These are phyloP conservation scores for Paradendryphiella salina DNA, from an alignment of 2,329 filamentous ascomycete species.

Conservation along the genomic window DNA sequence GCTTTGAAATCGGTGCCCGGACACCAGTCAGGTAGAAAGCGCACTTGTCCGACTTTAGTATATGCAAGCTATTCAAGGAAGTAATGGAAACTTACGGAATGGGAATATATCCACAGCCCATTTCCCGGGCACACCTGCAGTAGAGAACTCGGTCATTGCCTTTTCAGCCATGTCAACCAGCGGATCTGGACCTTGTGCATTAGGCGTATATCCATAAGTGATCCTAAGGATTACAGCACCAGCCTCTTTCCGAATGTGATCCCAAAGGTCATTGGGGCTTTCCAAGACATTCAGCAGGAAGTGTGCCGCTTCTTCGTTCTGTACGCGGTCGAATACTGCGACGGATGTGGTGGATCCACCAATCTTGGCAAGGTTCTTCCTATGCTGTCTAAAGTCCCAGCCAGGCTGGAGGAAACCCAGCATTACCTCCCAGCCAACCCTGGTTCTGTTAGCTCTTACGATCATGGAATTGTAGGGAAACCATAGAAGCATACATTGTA, in stretches of 20 bases:
- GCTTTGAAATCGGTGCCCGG: slow-evolving; percentile 53
- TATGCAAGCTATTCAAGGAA: background rate
- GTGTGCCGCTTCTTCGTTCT: slow-evolving; percentile 36
- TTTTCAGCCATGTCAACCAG: slow-evolving; percentile 50
- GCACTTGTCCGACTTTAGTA: slow-evolving; percentile 25
- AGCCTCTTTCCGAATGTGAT: slow-evolving; percentile 36
- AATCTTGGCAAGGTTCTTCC: slow-evolving; percentile 36
- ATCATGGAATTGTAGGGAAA: background rate
- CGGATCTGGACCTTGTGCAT: slow-evolving; percentile 48
- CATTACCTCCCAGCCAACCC: slow-evolving; percentile 34
- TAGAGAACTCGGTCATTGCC: slow-evolving; percentile 49
- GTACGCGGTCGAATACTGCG: slow-evolving; percentile 31
- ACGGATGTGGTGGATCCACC: slow-evolving; percentile 27
- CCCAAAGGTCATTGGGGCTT: slow-evolving; percentile 26
- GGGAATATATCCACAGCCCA: slow-evolving; percentile 56
- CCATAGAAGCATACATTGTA: slow-evolving; percentile 25
- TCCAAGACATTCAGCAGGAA: slow-evolving; percentile 34
- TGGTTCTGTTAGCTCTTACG: slow-evolving; percentile 3
- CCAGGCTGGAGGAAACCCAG: slow-evolving; percentile 27
- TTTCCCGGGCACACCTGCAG: slow-evolving; percentile 48
- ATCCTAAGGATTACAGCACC: slow-evolving; percentile 36
- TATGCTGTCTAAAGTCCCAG: slow-evolving; percentile 29
- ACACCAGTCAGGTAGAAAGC: slow-evolving; percentile 52
- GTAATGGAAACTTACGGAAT: slow-evolving; percentile 36
- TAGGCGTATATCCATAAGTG: slow-evolving; percentile 51